Base-by-base conservation (phyloP, 2,329 filamentous ascomycete genomes). In the Beauveria varroae region DNA sequence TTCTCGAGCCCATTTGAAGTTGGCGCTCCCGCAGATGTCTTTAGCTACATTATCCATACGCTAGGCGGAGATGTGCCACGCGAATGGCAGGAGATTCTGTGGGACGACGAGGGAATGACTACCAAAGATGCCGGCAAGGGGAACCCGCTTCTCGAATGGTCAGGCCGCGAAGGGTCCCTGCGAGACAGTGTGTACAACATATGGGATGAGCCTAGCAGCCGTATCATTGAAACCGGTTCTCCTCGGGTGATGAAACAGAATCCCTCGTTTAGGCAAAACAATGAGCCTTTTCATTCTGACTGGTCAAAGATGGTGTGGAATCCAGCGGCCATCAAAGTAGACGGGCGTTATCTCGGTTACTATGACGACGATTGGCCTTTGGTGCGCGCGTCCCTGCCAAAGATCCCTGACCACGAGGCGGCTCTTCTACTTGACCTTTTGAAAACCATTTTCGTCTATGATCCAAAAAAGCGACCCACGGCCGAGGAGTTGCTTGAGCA, bases 371-470 rank as follows among this genome's bases (percentile, higher is more conserved):
- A 65, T 53, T 46, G 24, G 30, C 59, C 65, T 4, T 37, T 2
- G 20, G 14, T 65, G 24, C 51, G 63, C 2, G 57, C 57, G 40
- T 50, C 61, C 18, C 46, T 67, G 26, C 64, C 65, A 2, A 68
- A 64, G 50, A 69, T 67, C 43, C 34, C 63, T 6, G 58, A 64
- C 24, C 37, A 62, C 8, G 67, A 70, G 57, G 65, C 64, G 26
- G 56, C 51, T 20, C 63, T 69, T 51, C 65, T 69, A 10, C 55
- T 62, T 26, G 66, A 69, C 37, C 63, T 69, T 9, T 54, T 68
- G 43, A 66, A 63, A 18, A 68, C 64, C 53, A 67, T 68, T 30
- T 66, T 69, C 49, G 63, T 64, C 41, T 68, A 68, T 57, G 63
- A 68, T 51, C 62, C 68, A 26, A 3, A 49, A 44, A 64, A 63